phyloP scores from a whole-genome alignment of 768 basidiomycete species.

The Phlebiopsis flavidoalba region DNA sequence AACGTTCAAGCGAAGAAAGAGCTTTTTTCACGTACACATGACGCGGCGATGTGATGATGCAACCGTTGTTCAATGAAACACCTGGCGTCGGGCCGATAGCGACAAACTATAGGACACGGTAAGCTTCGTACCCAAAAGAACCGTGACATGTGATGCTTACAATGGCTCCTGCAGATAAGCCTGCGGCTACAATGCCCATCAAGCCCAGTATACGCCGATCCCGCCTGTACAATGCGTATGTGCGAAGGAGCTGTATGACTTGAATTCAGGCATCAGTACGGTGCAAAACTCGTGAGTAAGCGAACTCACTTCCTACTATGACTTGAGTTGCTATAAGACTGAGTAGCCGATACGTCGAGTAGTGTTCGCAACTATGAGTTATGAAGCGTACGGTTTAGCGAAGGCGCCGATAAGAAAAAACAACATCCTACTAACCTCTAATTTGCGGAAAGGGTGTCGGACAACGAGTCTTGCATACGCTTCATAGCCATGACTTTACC shows the following conservation, averaged over 20 bases:
- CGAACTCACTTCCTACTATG: conserved; percentile 39
- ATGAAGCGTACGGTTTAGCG: background rate
- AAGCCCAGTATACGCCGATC: conserved; percentile 31
- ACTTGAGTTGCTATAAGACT: conserved; percentile 40
- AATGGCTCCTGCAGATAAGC: conserved; percentile 26
- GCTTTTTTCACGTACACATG: conserved; percentile 16
- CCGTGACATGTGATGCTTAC: background rate
- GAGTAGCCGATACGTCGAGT: conserved; percentile 35
- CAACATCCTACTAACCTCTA: background rate
- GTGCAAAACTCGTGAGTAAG: background rate
- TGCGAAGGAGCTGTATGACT: conserved; percentile 38
- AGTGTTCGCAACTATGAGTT: conserved; percentile 33
- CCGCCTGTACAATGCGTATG: conserved; percentile 45
- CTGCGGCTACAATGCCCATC: conserved; percentile 29
- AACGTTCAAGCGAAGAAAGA: background rate
- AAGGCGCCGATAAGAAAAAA: background rate
- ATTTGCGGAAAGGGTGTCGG: background rate
- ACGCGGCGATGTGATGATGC: conserved; percentile 13
- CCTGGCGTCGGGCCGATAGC: conserved; percentile 30
- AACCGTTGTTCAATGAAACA: conserved; percentile 16
- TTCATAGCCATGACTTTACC: background rate
- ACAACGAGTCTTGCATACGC: background rate
- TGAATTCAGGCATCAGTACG: conserved; percentile 22
- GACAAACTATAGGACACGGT: conserved; percentile 31
- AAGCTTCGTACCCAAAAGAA: background rate